These are phyloP conservation scores for Raphanus sativus DNA, from an alignment of 345 rosid species.

Conservation along the genomic window DNA sequence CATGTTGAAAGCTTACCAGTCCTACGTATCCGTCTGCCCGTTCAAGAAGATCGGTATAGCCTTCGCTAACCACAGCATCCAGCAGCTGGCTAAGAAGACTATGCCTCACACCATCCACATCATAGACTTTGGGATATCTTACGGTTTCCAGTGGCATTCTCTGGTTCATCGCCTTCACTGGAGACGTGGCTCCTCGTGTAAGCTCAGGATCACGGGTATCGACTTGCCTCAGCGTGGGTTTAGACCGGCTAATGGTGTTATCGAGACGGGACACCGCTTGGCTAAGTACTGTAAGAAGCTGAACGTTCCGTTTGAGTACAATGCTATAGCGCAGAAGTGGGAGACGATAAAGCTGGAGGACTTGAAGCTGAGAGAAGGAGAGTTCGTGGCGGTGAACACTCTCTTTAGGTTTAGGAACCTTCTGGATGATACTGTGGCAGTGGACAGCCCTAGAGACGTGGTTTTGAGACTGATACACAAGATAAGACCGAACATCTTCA, in stretches of 20 bases:
- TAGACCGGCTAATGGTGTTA: constrained; percentile 68
- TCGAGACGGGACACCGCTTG: constrained; percentile 64
- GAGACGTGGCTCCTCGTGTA: constrained; percentile 57
- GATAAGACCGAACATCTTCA: constrained; percentile 58
- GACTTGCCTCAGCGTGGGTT: constrained; percentile 81
- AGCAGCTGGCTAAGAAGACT: constrained; percentile 35
- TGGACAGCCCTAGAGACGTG: constrained; percentile 58
- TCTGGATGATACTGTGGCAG: constrained; percentile 60
- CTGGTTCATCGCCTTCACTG: constrained; percentile 57
- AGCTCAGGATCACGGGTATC: constrained; percentile 82
- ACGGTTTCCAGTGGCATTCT: constrained; percentile 86
- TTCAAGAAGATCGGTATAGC: constrained; percentile 54
- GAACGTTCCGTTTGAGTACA: constrained; percentile 73
- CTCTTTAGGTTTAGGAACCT: constrained; percentile 58
- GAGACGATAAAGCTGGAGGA: constrained; percentile 59
- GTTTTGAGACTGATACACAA: constrained; percentile 56
- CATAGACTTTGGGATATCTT: constrained; percentile 75
- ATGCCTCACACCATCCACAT: constrained; percentile 61
- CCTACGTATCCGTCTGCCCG: constrained; percentile 50
- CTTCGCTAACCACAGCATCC: constrained; percentile 54
- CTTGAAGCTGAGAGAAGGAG: constrained; percentile 51
- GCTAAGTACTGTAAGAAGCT: constrained; percentile 64
- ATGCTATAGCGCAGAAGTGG: constrained; percentile 70
- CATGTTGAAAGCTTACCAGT: constrained; percentile 61
- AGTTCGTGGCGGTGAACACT: constrained; percentile 68